Percentiles rank a stretch among this genome's conserved stretches.
Evolutionary conservation across 805 yeast species (phyloP).

Genomic region (Candida corydali): DNA sequence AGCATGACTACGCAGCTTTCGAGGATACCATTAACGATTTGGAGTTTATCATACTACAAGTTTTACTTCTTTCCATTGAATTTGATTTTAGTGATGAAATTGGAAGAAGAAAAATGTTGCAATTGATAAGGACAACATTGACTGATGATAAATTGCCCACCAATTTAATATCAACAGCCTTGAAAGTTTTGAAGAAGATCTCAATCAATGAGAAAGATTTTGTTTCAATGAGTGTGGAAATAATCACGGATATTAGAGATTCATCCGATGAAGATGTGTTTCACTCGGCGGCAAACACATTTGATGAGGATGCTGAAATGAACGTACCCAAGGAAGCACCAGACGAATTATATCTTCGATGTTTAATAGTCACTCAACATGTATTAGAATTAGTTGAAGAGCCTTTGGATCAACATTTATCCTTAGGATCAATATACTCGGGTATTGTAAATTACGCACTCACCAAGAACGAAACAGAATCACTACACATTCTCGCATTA

Average conservation of each 20-base stretch:
- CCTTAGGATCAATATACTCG: conserved; percentile 65
- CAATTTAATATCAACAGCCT: conserved; percentile 48
- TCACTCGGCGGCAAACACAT: conserved; percentile 41
- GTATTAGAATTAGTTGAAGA: conserved; percentile 65
- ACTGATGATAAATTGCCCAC: conserved; percentile 56
- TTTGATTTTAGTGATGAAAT: conserved; percentile 89
- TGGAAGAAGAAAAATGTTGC: conserved; percentile 76
- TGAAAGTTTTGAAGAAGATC: conserved; percentile 62
- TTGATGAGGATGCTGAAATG: conserved; percentile 16
- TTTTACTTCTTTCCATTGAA: conserved; percentile 59
- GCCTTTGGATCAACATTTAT: conserved; percentile 59
- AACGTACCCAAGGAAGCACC: conserved; percentile 30
- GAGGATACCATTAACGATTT: conserved; percentile 51
- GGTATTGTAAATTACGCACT: conserved; percentile 80
- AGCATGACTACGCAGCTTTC: conserved; percentile 19
- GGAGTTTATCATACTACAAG: conserved; percentile 73
- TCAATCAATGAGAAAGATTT: conserved; percentile 83
- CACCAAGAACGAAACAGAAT: conserved; percentile 41
- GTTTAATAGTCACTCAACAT: conserved; percentile 64
- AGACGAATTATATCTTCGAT: conserved; percentile 50
- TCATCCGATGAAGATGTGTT: conserved; percentile 49
- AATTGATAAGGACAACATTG: conserved; percentile 44
- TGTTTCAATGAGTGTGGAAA: conserved; percentile 77
- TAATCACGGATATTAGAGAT: conserved; percentile 81
- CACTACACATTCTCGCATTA: conserved; percentile 61